Percentiles rank a stretch among this genome's conserved stretches.
These are phyloP conservation scores for Ganoderma meredithae DNA, from an alignment of 1,284 basidiomycete genomes.

Conservation along the genomic window DNA sequence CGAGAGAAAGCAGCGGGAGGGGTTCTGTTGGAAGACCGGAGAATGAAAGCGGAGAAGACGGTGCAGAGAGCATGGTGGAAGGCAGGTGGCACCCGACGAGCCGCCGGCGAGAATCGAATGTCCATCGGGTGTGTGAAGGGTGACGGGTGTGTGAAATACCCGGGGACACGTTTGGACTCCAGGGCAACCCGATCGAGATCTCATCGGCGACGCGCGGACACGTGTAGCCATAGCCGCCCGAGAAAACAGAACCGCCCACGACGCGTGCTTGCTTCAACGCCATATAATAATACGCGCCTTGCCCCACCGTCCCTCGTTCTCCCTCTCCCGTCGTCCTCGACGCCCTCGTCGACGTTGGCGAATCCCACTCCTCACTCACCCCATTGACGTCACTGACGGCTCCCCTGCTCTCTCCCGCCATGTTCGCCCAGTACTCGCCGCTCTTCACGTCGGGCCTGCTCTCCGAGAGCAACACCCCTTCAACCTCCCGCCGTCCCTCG, in stretches of 20 bases:
- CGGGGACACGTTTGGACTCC: conserved; percentile 18
- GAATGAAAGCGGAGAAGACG: not conserved
- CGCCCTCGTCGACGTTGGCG: conserved; percentile 18
- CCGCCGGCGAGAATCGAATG: conserved; percentile 10
- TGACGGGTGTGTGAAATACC: conserved; percentile 27
- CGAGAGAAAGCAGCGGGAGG: not conserved
- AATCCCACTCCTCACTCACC: not conserved
- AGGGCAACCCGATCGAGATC: conserved; percentile 23
- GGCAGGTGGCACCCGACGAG: conserved; percentile 3
- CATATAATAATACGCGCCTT: conserved; percentile 26
- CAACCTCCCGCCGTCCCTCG: conserved; percentile 43
- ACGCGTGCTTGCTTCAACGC: not conserved
- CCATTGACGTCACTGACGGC: not conserved
- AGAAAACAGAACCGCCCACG: conserved; percentile 6
- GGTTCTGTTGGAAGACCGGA: not conserved
- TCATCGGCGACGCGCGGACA: conserved; percentile 17
- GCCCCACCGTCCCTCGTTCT: conserved; percentile 7
- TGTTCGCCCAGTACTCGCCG: conserved; percentile 55
- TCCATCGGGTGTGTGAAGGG: conserved; percentile 24
- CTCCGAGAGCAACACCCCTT: conserved; percentile 43
- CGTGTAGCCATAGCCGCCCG: conserved; percentile 15
- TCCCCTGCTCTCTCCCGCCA: conserved; percentile 12
- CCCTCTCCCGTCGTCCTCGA: conserved; percentile 19
- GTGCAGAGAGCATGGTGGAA: not conserved
- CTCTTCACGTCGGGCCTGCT: conserved; percentile 70